phyloP scores from a whole-genome alignment of 768 basidiomycete genomes.

The Suillus discolor region DNA sequence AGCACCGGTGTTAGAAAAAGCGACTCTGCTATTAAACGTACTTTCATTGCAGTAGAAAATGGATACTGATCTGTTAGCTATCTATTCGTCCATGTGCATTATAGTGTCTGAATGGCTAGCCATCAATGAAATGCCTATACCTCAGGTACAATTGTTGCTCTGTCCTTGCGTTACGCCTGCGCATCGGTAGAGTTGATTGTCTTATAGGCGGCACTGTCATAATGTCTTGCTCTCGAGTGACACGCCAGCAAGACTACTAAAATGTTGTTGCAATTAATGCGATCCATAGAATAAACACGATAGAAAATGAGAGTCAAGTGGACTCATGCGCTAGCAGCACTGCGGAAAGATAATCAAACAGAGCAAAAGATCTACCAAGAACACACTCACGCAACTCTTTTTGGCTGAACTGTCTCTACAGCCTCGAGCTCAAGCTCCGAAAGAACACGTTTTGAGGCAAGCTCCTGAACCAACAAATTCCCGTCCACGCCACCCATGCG shows the following conservation, averaged over 20 bases:
- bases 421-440: conserved; percentile 10
- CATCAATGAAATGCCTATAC: not conserved
- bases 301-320: not conserved
- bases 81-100: not conserved
- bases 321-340: conserved; percentile 4
- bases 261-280: conserved; percentile 1
- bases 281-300: conserved; percentile 5
- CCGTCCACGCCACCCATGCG: conserved; percentile 33
- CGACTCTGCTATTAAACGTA: conserved; percentile 16
- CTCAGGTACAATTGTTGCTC: not conserved
- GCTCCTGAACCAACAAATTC: conserved; percentile 15
- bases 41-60: not conserved
- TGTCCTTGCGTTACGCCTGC: not conserved
- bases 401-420: conserved; percentile 11
- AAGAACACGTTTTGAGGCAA: conserved; percentile 3
- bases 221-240: not conserved
- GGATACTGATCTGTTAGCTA: not conserved
- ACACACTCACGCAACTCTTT: conserved; percentile 26
- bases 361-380: not conserved
- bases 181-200: not conserved
- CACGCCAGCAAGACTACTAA: not conserved
- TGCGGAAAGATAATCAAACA: not conserved
- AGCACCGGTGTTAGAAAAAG: conserved; percentile 18
- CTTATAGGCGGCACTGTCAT: not conserved
- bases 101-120: not conserved